These are phyloP conservation scores for Multifurca ochricompacta DNA, from an alignment of 768 basidiomycete genomes.

Conservation along the genomic window DNA sequence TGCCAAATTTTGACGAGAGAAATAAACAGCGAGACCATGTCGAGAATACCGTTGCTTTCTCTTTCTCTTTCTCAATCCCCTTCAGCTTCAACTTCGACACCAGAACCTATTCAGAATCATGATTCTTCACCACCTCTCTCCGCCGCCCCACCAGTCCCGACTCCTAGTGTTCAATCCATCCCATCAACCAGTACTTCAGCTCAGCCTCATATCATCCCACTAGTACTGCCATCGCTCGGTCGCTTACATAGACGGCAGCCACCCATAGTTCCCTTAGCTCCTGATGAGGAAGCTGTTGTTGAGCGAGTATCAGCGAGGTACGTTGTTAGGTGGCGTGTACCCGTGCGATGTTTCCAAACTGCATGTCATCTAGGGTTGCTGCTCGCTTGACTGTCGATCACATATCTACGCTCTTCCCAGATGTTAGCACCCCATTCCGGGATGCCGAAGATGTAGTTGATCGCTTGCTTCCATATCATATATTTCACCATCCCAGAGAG, in stretches of 20 bases:
- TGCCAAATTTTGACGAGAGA: conserved; percentile 26
- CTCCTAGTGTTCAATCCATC: neutral
- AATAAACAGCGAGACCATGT: conserved; percentile 23
- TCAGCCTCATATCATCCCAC: neutral
- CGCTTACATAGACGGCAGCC: conserved; percentile 7
- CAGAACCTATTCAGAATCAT: neutral
- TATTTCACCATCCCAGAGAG: conserved; percentile 67
- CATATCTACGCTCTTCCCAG: conserved; percentile 48
- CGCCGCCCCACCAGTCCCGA: neutral
- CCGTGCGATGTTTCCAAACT: neutral
- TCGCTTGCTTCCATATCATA: conserved; percentile 72
- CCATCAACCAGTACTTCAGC: conserved; percentile 13
- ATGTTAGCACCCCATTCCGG: conserved; percentile 60
- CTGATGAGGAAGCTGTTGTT: conserved; percentile 16
- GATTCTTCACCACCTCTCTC: neutral
- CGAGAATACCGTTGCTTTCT: conserved; percentile 14
- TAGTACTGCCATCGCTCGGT: neutral
- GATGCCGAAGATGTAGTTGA: conserved; percentile 56
- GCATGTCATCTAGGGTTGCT: conserved; percentile 38
- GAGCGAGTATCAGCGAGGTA: conserved; percentile 16
- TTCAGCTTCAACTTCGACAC: conserved; percentile 8
- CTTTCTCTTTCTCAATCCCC: conserved; percentile 9
- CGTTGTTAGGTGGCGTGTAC: neutral
- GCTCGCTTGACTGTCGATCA: conserved; percentile 57
- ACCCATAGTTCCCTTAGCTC: conserved; percentile 2